phyloP scores from a whole-genome alignment of 192 early-diverging fungal genomes.

The Helicostylum pulchrum region DNA sequence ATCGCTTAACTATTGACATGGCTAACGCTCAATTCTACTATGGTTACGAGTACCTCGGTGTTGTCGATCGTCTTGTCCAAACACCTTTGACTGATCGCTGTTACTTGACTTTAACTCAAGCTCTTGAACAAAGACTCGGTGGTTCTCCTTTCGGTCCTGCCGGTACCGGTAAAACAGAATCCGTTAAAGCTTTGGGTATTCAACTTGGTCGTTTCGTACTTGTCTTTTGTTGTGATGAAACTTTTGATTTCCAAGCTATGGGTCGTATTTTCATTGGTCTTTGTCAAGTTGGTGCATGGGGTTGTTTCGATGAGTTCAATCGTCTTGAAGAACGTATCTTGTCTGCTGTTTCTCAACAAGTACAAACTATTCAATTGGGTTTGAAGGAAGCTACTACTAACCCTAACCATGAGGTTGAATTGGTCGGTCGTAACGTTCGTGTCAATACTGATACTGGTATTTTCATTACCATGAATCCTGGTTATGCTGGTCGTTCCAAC shows the following conservation, averaged over 20 bases:
- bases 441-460: constrained; percentile 92
- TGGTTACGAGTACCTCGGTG: constrained; percentile 97
- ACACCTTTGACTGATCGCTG: constrained; percentile 99
- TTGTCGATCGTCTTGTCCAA: constrained; percentile 95
- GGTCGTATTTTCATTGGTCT: constrained; percentile 99
- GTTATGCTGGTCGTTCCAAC: constrained; percentile 97
- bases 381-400: constrained; percentile 61
- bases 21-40: constrained; percentile 93
- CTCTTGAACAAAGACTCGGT: constrained; percentile 87
- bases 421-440: constrained; percentile 82
- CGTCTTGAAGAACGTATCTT: constrained; percentile 96
- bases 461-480: constrained; percentile 99
- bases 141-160: constrained; percentile 98
- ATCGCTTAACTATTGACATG: constrained; percentile 79
- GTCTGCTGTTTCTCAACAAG: constrained; percentile 98
- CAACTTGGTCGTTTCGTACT: constrained; percentile 96
- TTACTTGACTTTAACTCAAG: constrained; percentile 97
- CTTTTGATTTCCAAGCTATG: constrained; percentile 99
- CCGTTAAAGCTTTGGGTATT: constrained; percentile 93
- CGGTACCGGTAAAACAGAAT: constrained; percentile 99
- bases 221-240: constrained; percentile 99
- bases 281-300: constrained; percentile 99
- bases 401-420: constrained; percentile 81
- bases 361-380: constrained; percentile 97
- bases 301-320: constrained; percentile 99